phyloP scores from a whole-genome alignment of 2,329 filamentous ascomycete genomes.

The Fusarium buharicum region DNA sequence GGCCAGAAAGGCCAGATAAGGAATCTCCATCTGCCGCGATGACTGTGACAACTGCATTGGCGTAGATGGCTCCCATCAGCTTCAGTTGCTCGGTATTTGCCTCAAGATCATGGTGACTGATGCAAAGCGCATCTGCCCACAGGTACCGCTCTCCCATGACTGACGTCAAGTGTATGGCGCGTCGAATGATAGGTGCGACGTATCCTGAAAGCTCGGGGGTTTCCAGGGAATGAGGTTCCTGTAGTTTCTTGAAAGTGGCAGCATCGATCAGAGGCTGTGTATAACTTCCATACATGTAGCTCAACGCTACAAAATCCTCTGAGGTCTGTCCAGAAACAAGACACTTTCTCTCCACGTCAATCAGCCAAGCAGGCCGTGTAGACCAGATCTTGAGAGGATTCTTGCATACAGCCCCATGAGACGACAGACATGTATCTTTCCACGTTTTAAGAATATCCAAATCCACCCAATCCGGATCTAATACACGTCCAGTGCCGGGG shows the following conservation, averaged over 20 bases:
- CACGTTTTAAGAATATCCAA: slow-evolving; percentile 3
- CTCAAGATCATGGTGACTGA: rapidly evolving
- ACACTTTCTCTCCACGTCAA: neutral
- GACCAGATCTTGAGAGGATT: slow-evolving; percentile 19
- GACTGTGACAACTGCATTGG: slow-evolving; percentile 8
- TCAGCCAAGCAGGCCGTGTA: slow-evolving; percentile 6
- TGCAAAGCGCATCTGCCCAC: slow-evolving; percentile 11
- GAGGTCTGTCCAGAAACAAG: neutral
- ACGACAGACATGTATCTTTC: neutral
- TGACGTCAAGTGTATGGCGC: slow-evolving; percentile 5
- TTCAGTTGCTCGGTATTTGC: slow-evolving; percentile 1
- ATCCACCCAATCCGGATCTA: slow-evolving; percentile 13
- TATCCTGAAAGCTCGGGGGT: neutral
- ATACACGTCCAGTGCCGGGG: slow-evolving; percentile 1
- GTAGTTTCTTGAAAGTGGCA: rapidly evolving
- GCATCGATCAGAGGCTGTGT: neutral
- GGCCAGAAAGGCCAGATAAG: neutral
- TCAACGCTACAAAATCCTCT: slow-evolving; percentile 1
- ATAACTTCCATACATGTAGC: slow-evolving; percentile 3
- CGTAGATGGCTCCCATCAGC: slow-evolving; percentile 12
- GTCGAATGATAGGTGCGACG: neutral
- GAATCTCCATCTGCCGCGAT: slow-evolving; percentile 13
- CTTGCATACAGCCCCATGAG: neutral
- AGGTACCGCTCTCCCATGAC: slow-evolving; percentile 9
- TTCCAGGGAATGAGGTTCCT: neutral